Percentiles rank a stretch among this genome's conserved stretches.
phyloP scores from a whole-genome alignment of 1,139 yeast genomes.

The Nakaseomyces delphensis region DNA sequence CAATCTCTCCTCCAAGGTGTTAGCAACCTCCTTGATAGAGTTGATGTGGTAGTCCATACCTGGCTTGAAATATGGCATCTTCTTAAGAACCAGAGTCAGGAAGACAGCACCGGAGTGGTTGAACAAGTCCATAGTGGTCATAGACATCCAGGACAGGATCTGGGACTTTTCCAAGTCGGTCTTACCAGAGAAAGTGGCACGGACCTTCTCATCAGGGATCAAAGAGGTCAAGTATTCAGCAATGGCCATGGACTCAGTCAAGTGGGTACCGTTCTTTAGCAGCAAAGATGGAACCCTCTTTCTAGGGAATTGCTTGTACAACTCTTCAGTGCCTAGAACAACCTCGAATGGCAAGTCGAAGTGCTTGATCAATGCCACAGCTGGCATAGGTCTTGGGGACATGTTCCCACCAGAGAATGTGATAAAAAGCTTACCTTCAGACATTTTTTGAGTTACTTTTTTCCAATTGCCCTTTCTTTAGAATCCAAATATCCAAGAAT shows the following conservation, averaged over 20 bases:
- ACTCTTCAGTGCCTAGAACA: slow-evolving; percentile 37
- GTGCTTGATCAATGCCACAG: slow-evolving; percentile 71
- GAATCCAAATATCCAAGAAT: no score
- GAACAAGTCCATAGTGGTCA: slow-evolving; percentile 58
- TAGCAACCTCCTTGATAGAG: slow-evolving; percentile 35
- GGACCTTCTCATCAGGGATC: slow-evolving; percentile 23
- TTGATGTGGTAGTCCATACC: slow-evolving; percentile 45
- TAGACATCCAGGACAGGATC: slow-evolving; percentile 65
- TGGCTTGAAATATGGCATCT: slow-evolving; percentile 62
- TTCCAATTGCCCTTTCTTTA: no score
- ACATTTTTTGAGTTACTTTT: no score
- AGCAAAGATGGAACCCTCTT: slow-evolving; percentile 66
- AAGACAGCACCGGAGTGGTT: slow-evolving; percentile 29
- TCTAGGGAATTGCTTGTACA: slow-evolving; percentile 56
- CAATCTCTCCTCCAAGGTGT: slow-evolving; percentile 51
- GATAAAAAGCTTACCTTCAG: slow-evolving; percentile 57
- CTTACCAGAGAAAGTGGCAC: slow-evolving; percentile 43
- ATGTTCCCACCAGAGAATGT: slow-evolving; percentile 27
- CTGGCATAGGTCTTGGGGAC: slow-evolving; percentile 44
- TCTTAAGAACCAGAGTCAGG: slow-evolving; percentile 26
- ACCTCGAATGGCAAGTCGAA: slow-evolving; percentile 63
- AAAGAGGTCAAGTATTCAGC: slow-evolving; percentile 31
- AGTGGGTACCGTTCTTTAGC: slow-evolving; percentile 72
- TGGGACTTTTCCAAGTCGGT: slow-evolving; percentile 56
- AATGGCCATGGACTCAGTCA: slow-evolving; percentile 73